phyloP scores from a whole-genome alignment of 2,329 filamentous ascomycete genomes.

The Immersiporthe knoxdaviesiana region DNA sequence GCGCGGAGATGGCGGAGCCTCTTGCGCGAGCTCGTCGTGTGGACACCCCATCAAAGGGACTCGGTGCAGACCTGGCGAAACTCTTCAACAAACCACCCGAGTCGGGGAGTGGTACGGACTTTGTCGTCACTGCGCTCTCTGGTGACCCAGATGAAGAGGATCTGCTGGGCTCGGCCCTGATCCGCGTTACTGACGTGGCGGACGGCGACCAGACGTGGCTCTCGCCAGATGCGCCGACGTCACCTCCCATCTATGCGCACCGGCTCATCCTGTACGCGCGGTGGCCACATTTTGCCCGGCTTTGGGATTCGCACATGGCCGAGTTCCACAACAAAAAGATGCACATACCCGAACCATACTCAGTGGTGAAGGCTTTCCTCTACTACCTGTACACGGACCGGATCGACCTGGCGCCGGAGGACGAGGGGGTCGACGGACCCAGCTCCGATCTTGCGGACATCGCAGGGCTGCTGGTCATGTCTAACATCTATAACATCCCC shows the following conservation, averaged over 20 bases:
- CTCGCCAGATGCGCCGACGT: constrained; percentile 66
- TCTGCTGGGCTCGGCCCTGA: constrained; percentile 54
- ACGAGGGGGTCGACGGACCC: constrained; percentile 62
- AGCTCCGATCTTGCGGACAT: constrained; percentile 82
- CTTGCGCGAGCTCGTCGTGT: constrained; percentile 50
- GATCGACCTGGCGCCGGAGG: constrained; percentile 62
- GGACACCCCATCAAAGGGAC: constrained; percentile 64
- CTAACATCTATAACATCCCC: constrained; percentile 96
- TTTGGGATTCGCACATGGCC: constrained; percentile 93
- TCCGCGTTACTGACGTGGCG: constrained; percentile 48
- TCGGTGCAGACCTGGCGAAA: constrained; percentile 82
- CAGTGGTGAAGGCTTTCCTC: constrained; percentile 89
- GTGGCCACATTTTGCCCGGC: constrained; percentile 93
- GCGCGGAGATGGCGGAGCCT: constrained; percentile 51
- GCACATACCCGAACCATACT: constrained; percentile 96
- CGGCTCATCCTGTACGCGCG: constrained; percentile 91
- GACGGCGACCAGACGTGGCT: constrained; percentile 58
- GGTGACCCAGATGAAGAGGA: constrained; percentile 75
- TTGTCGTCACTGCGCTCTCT: constrained; percentile 85
- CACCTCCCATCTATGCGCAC: constrained; percentile 89
- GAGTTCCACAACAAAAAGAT: constrained; percentile 97
- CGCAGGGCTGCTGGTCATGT: constrained; percentile 93
- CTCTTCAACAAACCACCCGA: constrained; percentile 89
- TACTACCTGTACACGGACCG: constrained; percentile 97
- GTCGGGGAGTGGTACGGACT: constrained; percentile 84